Percentiles rank a stretch among this genome's conserved stretches.
These are phyloP conservation scores for Lepiota brunneoincarnata DNA, from an alignment of 768 basidiomycete genomes.

Conservation along the genomic window DNA sequence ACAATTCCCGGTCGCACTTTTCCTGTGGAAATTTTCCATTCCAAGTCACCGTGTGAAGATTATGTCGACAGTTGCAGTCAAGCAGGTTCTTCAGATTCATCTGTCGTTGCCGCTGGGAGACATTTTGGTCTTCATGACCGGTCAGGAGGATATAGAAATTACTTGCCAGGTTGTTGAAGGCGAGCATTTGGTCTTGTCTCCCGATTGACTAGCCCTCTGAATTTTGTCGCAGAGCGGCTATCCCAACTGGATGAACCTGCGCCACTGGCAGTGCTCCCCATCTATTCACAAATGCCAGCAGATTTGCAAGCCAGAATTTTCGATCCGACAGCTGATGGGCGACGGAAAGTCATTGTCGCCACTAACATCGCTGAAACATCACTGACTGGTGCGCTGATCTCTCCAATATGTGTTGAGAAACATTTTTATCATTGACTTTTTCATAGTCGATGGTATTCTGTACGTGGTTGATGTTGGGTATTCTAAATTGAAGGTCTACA, in stretches of 20 bases:
- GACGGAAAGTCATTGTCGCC: slow-evolving; percentile 96
- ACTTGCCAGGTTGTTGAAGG: slow-evolving; percentile 94
- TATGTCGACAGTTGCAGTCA: slow-evolving; percentile 98
- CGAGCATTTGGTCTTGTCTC: slow-evolving; percentile 25
- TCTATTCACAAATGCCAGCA: slow-evolving; percentile 99
- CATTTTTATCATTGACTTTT: slow-evolving; percentile 14
- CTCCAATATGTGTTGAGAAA: background rate
- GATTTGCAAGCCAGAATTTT: slow-evolving; percentile 99
- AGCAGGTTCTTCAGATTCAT: slow-evolving; percentile 97
- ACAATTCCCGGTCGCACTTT: slow-evolving; percentile 93
- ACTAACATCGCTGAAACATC: slow-evolving; percentile 99
- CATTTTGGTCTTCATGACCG: slow-evolving; percentile 98
- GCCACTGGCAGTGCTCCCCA: slow-evolving; percentile 88
- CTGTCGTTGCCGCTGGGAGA: slow-evolving; percentile 91
- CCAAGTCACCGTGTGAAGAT: slow-evolving; percentile 98
- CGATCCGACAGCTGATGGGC: slow-evolving; percentile 88
- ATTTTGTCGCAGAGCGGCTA: slow-evolving; percentile 66
- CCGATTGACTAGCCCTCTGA: slow-evolving; percentile 1
- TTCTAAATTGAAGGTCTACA: slow-evolving; percentile 98
- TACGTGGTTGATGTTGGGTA: slow-evolving; percentile 97
- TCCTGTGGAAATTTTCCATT: slow-evolving; percentile 94
- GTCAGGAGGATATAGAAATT: slow-evolving; percentile 98
- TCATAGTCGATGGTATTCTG: slow-evolving; percentile 90
- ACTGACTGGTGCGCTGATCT: slow-evolving; percentile 63
- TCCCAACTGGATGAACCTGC: slow-evolving; percentile 89